Evolutionary conservation across 768 basidiomycete species (phyloP), one percentile per base, ranked within the genome.

Genomic region (Polyporus arcularius): DNA sequence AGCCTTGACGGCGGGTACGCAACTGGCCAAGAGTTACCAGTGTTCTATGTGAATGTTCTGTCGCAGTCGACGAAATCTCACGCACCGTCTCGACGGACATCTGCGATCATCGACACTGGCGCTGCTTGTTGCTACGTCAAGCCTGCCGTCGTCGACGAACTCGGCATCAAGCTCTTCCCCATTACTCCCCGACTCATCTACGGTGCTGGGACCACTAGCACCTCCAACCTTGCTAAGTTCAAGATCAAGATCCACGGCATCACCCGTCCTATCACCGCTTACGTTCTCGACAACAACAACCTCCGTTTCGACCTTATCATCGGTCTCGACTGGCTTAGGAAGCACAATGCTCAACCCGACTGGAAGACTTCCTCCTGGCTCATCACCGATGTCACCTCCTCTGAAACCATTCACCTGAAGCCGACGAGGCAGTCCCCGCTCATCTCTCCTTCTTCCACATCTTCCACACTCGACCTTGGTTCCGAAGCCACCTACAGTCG

Each of bases 51-150:
- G 9, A 30, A 45, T 7, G 7, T 45, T 15, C 43, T 18, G 43
- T 45, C 43, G 3, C 43, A 16, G 1, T 7, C 18, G 7, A 14
- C 15, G 14, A 45, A 45, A n/a, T n/a, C 7, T n/a, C 50, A 32
- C 30, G 50, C 21, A 9, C 12, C 9, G 8, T n/a, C 38, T 10
- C 35, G 46, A 4, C 46, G 31, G 3, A 35, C 47, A 38, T 38
- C 56, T n/a, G 21, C 35, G 8, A 57, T 57, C 31, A 35, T 57
- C n/a, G 56, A 57, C 46, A 57, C 56, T 18, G 56, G 56, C 15
- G 56, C 56, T 4, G 46, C 35, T 4, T 47, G 31, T 35, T 57
- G 56, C 47, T 57, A 57, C 31, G 28, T 57, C 46, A 35, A 39
- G 35, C 56, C 43, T 4, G 35, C 47, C 6, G 47, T 47, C n/a